Conservation (phyloP, 495 filamentous ascomycete genomes). For the Penicillium parvum region DNA sequence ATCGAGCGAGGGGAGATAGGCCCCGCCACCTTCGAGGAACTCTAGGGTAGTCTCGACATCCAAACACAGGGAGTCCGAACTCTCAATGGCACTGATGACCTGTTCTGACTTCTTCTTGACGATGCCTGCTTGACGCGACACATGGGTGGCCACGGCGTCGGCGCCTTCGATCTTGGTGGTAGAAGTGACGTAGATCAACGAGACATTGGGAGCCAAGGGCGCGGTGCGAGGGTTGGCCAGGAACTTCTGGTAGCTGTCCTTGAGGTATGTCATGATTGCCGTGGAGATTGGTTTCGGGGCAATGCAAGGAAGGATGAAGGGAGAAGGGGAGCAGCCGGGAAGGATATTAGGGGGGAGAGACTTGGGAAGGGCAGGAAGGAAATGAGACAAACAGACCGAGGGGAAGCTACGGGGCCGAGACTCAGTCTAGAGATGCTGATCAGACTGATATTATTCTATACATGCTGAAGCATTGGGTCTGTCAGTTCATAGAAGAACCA, state of each 20-base stretch:
- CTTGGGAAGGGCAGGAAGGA: too few relatives aligned
- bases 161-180: conserved; percentile 65
- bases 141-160: conserved; percentile 72
- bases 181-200: conserved; percentile 90
- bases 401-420: conserved; percentile 1
- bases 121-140: conserved; percentile 58
- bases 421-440: neutral
- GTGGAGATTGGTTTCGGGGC: conserved; percentile 3
- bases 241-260: conserved; percentile 71
- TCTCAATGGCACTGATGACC: conserved; percentile 67
- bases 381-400: conserved; percentile 4
- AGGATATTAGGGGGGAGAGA: conserved; percentile 7
- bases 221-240: conserved; percentile 63
- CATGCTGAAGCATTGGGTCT: too few relatives aligned
- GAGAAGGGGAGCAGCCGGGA: conserved; percentile 5
- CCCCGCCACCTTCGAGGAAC: conserved; percentile 74
- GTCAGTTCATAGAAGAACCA: neutral
- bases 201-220: conserved; percentile 63
- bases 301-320: conserved; percentile 7
- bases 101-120: conserved; percentile 74
- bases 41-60: conserved; percentile 82
- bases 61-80: conserved; percentile 59
- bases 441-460: too few relatives aligned
- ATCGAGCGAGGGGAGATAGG: conserved; percentile 84
- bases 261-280: conserved; percentile 51